Evolutionary conservation across 768 basidiomycete genomes (phyloP), one percentile per base, ranked within the genome.

Genomic region (Podaxis mareebaensis): DNA sequence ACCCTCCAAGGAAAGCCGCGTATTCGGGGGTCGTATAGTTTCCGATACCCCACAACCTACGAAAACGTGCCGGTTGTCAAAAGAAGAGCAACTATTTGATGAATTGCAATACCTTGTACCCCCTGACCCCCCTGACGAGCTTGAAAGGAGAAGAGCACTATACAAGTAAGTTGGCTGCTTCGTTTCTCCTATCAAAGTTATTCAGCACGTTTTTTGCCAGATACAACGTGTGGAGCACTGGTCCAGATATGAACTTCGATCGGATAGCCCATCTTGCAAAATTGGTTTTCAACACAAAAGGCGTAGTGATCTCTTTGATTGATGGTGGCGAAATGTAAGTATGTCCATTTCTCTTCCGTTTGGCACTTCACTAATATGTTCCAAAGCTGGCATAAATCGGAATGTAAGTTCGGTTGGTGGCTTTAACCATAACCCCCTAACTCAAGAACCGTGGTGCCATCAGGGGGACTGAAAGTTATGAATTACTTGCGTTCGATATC

Each of bases 211-310:
- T 57, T 38, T 53, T 15, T 30, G n/a, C 61, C 30, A 92, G 93
- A 67, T 96, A 93, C 78, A 94, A 95, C 68, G 91, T 97, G 54
- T 89, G 93, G 84, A 86, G 92, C 66, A 95, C 94, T 0, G 87
- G 88, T 15, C 80, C 88, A 8, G 96, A 98, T 72, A 79, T 85
- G 65, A 96, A 96, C 72, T 97, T 98, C 71, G 95, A 97, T 74
- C 86, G 96, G 17, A 96, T 97, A 67, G 92, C 89, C 15, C 94
- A 96, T 73, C 83, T 98, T 28, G 92, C 91, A 44, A 96, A 96
- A 76, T 79, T 97, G 44, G 96, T 98, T 6, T 98, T 98, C 75
- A 91, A 84, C 70, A 92, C 95, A 1, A 92, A 92, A 72, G 88
- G 91, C 13, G 95, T 96, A 2, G 73, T 87, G 24, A 91, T 98